Evolutionary conservation across 192 early-diverging fungal species (phyloP), one percentile per base, ranked within the genome.

Genomic region (Podila minutissima): DNA sequence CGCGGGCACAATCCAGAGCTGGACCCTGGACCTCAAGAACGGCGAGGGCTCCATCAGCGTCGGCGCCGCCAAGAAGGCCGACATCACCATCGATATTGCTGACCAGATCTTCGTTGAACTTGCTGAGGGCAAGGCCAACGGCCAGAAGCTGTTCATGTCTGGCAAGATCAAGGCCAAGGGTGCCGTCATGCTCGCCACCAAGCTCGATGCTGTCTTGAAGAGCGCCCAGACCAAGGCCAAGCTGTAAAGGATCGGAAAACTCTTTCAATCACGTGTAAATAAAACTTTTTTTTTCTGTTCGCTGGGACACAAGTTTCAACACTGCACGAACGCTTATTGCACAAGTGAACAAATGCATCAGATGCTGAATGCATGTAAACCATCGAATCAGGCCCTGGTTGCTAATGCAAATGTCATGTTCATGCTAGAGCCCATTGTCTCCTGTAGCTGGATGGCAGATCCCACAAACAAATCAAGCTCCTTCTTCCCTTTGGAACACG

Each of bases 111-210:
- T 98, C 87, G 87, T 96, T 29, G 92, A 90, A 38, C 73, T 98
- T 50, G 91, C 94, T 24, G 78, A 86, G 22, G 97, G 96, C 51
- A 95, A 95, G 85, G 74, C 95, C 61, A 96, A 93, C 65, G 92
- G 93, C 26, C 97, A 98, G 90, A 94, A 94, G 83, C 91, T 94
- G 38, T 98, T 95, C 83, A 95, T 96, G 94, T 75, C 86, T 49
- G 95, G 97, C 59, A 98, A 98, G 85, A 88, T 95, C 78, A 98
- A 97, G 86, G 82, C 89, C 46, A 92, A 92, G 84, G 93, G 92
- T 73, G 88, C 92, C 64, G 85, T 92, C 71, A 91, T 90, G 88
- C 75, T 94, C 63, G 91, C 91, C 37, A 91, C 90, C 67, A 93
- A 92, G 78, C 86, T 94, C 19, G 89, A 93, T 74, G 64, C 78